phyloP scores from a whole-genome alignment of 1,284 basidiomycete species.

The Cryptococcus hybrid region DNA sequence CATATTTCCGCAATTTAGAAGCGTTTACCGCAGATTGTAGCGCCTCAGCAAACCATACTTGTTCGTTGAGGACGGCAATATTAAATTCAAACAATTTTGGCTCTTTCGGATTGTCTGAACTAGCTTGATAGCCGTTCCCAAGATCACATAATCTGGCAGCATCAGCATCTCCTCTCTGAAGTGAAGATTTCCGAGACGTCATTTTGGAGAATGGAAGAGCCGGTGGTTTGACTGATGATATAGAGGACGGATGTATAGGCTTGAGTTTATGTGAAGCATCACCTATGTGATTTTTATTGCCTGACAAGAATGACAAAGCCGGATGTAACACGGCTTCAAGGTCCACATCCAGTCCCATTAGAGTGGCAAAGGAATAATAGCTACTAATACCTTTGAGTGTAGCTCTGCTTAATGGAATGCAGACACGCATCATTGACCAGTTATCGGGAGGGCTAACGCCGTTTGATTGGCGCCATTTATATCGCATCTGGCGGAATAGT shows the following conservation, averaged over 20 bases:
- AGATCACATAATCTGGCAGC: too few species aligned
- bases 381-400: slow-evolving; percentile 34
- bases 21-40: slow-evolving; percentile 26
- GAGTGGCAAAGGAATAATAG: slow-evolving; percentile 48
- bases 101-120: background rate
- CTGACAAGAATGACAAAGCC: too few species aligned
- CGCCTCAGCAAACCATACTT: slow-evolving; percentile 35
- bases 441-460: slow-evolving; percentile 23
- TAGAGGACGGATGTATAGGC: too few species aligned
- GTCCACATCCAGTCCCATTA: slow-evolving; percentile 37
- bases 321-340: slow-evolving; percentile 6
- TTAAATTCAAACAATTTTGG: slow-evolving; percentile 30
- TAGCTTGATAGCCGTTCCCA: too few species aligned
- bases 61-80: slow-evolving; percentile 44
- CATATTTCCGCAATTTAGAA: slow-evolving; percentile 26
- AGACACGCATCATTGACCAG: slow-evolving; percentile 56
- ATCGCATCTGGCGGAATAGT: slow-evolving; percentile 41
- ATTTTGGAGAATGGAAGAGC: too few species aligned
- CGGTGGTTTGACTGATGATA: too few species aligned
- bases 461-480: slow-evolving; percentile 15
- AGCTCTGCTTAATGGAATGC: slow-evolving; percentile 59
- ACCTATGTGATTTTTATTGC: too few species aligned
- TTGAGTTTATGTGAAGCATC: too few species aligned
- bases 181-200: too few species aligned
- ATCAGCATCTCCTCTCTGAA: too few species aligned